Evolutionary conservation across 2,329 filamentous ascomycete genomes (phyloP), one percentile per base, ranked within the genome.

Genomic region (Aspergillus aculeatus): DNA sequence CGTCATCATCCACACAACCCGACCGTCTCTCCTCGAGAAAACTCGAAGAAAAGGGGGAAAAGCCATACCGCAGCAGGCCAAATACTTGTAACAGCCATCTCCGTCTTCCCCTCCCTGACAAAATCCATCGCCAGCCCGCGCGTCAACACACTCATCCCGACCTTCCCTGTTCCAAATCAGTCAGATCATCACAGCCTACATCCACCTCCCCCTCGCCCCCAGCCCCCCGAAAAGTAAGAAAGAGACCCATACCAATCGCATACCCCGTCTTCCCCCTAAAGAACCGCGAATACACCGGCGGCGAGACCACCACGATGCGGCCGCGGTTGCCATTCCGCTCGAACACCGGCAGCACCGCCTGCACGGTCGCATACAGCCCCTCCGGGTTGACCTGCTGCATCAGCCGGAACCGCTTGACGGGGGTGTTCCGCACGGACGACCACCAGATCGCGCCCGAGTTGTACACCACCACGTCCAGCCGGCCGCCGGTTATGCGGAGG

Each of bases 371-470:
- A 75, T 96, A 96, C 0, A 96, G 79, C 0, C 91, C 92, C 67
- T 91, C 87, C 0, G 85, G 82, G 68, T 92, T 92, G 62, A 92
- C 85, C 61, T 81, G 80, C 75, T 92, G 89, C 87, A 93, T 91
- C 65, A 89, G 83, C 72, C 87, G 86, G 77, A 91, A 94, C n/a
- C 90, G 83, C 74, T 89, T 89, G 64, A 89, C 78, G 0, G 89
- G 88, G 0, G 90, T 94, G 50, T 87, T 84, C 54, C 87, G 83
- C 0, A 96, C 86, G 1, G 88, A 83, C 0, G 88, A 84, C 90
- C 91, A 94, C 88, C 89, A 95, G 65, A 96, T 92, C 2, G 91
- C 91, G 47, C 91, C 91, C 0, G 88, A 87, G 73, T 95, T 96
- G 80, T 96, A 96, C 52, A 95, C 75, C 2, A 96, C 76, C 0